A percentile compares a stretch with the other conserved stretches of the same genome.
Evolutionary conservation across 2,329 filamentous ascomycete species (phyloP).

Genomic region (Cladosporium sp.): DNA sequence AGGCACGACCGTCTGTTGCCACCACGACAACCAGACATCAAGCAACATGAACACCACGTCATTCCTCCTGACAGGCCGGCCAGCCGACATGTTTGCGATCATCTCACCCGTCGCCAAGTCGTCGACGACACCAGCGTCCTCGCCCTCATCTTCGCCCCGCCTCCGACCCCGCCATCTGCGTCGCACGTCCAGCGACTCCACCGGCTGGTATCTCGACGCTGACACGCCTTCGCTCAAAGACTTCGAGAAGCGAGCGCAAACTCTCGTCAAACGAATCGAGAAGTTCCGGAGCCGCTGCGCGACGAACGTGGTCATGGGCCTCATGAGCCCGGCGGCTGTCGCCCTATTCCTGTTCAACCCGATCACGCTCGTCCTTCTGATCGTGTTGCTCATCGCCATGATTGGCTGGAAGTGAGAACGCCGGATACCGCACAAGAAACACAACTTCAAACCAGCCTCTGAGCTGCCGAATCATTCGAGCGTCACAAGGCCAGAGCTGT

Average conservation of each 20-base stretch:
- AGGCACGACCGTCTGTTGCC: not conserved
- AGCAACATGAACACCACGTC: conserved; percentile 25
- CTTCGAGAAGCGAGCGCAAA: conserved; percentile 23
- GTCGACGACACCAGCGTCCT: not conserved
- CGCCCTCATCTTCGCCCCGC: conserved; percentile 5
- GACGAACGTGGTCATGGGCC: conserved; percentile 28
- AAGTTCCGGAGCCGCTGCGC: conserved; percentile 22
- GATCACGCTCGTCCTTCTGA: conserved; percentile 22
- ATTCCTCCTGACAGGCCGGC: conserved; percentile 24
- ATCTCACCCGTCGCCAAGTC: not conserved
- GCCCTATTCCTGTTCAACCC: conserved; percentile 28
- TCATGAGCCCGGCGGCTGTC: conserved; percentile 26
- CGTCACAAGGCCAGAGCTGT: not conserved
- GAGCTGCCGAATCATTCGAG: not conserved
- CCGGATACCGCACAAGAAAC: not conserved
- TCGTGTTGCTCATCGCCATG: conserved; percentile 15
- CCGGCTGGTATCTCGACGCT: conserved; percentile 26
- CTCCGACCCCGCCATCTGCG: not conserved
- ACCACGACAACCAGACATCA: not conserved
- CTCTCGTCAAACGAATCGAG: conserved; percentile 20
- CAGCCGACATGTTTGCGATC: conserved; percentile 14
- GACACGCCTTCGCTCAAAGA: conserved; percentile 25
- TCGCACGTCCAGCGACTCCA: conserved; percentile 9
- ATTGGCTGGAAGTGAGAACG: conserved; percentile 12
- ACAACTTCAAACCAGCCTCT: not conserved